Evolutionary conservation across 192 early-diverging fungal genomes (phyloP), one percentile per base, ranked within the genome.

Genomic region (Entrophospora sp.): DNA sequence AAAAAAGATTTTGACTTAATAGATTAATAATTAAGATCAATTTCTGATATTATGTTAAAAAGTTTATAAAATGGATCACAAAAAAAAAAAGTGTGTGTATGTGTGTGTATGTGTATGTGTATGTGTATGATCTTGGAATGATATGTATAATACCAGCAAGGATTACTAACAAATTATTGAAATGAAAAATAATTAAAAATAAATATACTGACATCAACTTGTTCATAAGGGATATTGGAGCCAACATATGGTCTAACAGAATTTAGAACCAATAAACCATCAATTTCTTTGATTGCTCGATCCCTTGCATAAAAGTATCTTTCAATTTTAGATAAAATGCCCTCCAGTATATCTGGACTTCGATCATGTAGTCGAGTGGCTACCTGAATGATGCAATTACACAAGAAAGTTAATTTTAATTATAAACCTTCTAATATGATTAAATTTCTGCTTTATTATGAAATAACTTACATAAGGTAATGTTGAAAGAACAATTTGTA

Each of bases 401-500:
- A n/a, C n/a, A n/a, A n/a, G n/a, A n/a, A n/a, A n/a, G n/a, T n/a
- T n/a, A n/a, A n/a, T n/a, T n/a, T n/a, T n/a, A n/a, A n/a, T n/a
- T n/a, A n/a, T n/a, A n/a, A n/a, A n/a, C n/a, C 24, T 9, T 6
- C 46, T 64, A 18, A 61, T 32, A n/a, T 34, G 34, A 57, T 27
- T 4, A n/a, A 13, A n/a, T n/a, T n/a, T n/a, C n/a, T n/a, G n/a
- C n/a, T n/a, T n/a, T n/a, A n/a, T n/a, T n/a, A n/a, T n/a, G n/a
- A n/a, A n/a, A n/a, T n/a, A n/a, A n/a, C 72, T 48, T 71, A 83
- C 87, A 85, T 84, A 95, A 37, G 93, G 95, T 60, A 97, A 78
- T 38, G 87, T 83, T 32, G 85, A 80, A 55, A 93, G 76, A 7
- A 90, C 85, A 49, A 87, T 75, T 61, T 77, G 89, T n/a, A 90